phyloP scores from a whole-genome alignment of 208 protist genomes.

The Leishmania gerbilli region DNA sequence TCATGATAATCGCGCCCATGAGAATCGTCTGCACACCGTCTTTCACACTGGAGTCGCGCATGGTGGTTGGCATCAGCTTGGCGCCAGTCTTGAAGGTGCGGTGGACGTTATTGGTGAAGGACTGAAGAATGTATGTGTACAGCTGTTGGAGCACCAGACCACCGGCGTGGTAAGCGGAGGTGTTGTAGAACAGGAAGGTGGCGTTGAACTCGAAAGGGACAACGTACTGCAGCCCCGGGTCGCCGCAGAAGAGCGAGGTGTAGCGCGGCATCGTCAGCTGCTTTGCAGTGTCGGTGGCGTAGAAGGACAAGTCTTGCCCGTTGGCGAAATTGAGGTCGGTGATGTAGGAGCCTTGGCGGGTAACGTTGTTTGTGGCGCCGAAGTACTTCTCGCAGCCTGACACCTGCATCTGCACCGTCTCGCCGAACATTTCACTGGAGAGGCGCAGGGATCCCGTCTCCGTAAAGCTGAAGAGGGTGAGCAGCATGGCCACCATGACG shows the following conservation, averaged over 20 bases:
- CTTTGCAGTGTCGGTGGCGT: conserved; percentile 43
- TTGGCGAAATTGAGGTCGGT: conserved; percentile 26
- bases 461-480: conserved; percentile 47
- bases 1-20: conserved; percentile 62
- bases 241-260: conserved; percentile 35
- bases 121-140: conserved; percentile 36
- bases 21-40: conserved; percentile 47
- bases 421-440: conserved; percentile 41
- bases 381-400: conserved; percentile 34
- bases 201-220: conserved; percentile 23
- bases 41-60: conserved; percentile 22
- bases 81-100: conserved; percentile 16
- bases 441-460: conserved; percentile 29
- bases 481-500: conserved; percentile 68
- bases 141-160: conserved; percentile 42
- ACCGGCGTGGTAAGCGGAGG: conserved; percentile 47
- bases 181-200: conserved; percentile 62
- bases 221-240: conserved; percentile 39
- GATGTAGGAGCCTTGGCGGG: conserved; percentile 18
- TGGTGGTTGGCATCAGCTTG: conserved; percentile 40
- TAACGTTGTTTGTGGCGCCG: conserved; percentile 16
- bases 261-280: conserved; percentile 41
- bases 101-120: conserved; percentile 28
- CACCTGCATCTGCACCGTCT: conserved; percentile 37
- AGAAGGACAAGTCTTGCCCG: conserved; percentile 27